Base-by-base conservation (phyloP, 352 stramenopile genomes). In the Peronospora tabacina region DNA sequence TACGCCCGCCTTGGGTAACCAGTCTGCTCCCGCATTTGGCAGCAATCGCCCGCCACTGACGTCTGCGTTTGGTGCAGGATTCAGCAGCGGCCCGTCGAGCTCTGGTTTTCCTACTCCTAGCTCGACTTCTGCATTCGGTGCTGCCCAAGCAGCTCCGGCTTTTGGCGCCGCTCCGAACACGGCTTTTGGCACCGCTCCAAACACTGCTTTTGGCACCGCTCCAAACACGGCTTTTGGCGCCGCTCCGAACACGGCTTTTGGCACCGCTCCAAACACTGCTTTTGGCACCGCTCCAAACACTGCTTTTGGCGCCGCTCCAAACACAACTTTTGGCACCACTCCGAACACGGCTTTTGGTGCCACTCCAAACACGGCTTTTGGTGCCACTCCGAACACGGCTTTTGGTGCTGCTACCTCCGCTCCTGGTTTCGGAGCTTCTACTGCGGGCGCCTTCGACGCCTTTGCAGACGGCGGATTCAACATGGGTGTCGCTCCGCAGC, bases 401-500 rank as follows among this genome's bases (percentile, higher is more conserved):
- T 70, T 70, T 37, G 62, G 67, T 7, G 54, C 57, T 16, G 4
- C 53, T 32, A 30, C 44, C 30, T 30, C 55, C 28, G 55, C 49
- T 37, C 41, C 51, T 40, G 58, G 36, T 12, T 84, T 84, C 39
- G 65, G 64, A 56, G 55, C 64, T 15, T 54, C 62, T 41, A 32
- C 40, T 16, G 48, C 57, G 57, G 54, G 49, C 30, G 69, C 53
- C 2, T 80, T 78, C 17, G 58, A 56, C 6, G 66, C 55, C 19
- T 52, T 60, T 15, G 39, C 57, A 19, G 69, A 68, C n/a, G 75
- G 73, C 19, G 66, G 70, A 20, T 93, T 93, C 38, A 82, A 55
- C 49, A 75, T 90, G 57, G 82, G 82, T 6, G 66, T 67, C 7
- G 71, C 78, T 38, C 76, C 61, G 0, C 58, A 75, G 30, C 59